Evolutionary conservation across 2,329 filamentous ascomycete genomes (phyloP), one percentile per base, ranked within the genome.

Genomic region (Sporothrix globosa): DNA sequence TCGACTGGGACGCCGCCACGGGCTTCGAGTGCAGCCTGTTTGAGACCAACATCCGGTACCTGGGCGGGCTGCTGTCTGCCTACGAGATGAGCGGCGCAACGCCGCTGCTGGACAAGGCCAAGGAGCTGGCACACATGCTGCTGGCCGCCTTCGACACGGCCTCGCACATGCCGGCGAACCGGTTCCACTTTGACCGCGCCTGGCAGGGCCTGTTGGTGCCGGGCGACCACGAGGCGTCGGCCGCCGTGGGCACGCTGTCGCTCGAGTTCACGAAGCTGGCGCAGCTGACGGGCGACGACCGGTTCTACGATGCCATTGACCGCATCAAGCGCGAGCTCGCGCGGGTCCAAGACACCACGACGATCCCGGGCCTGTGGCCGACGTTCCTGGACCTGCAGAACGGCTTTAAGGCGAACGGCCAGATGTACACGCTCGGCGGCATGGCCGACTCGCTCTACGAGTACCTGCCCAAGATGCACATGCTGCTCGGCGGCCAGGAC

Each of bases 21-120:
- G 89, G 87, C 46, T 79, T 82, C 4, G 77, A 80, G 10, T 84
- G 89, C 66, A 78, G 81, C 48, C 84, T 96, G 9, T 97, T 97
- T 75, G 94, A 97, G 80, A 96, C 93, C 0, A 92, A 89, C 19
- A 97, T 98, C 77, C 88, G 95, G 65, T 97, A 97, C 76, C 83
- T 98, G 9, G 95, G 95, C 41, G 95, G 95, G 0, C 82, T 98
- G 60, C 77, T 97, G 56, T 89, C 89, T 52, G 94, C 94, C 4
- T 97, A 94, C 77, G 95, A 98, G 80, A 85, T 97, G 69, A 95
- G 92, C 70, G 90, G 87, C n/a, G 88, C 86, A 4, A 76, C 80
- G 39, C 82, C 91, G 34, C 83, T 96, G 11, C 83, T 96, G 30
- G 87, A 90, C 69, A 96, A 96, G 80, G 92, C 92, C 1, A 84